phyloP scores from a whole-genome alignment of 148 eudicot species.

The Chenopodium album region DNA sequence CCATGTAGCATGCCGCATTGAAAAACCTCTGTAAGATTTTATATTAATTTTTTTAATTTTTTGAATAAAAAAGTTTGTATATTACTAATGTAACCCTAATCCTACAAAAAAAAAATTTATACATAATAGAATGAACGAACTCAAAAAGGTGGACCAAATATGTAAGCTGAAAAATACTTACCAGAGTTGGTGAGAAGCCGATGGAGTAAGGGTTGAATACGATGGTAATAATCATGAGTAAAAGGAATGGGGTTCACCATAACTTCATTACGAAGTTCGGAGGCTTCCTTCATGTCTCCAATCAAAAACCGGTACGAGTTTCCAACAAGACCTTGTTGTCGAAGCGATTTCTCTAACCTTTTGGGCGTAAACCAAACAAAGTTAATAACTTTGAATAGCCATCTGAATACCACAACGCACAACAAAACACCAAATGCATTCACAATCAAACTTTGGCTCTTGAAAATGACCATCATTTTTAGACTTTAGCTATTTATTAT shows the following conservation, averaged over 20 bases:
- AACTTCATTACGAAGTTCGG: conserved; percentile 3
- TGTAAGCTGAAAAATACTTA: neutral
- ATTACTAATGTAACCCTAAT: no score
- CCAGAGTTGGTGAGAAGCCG: conserved; percentile 22
- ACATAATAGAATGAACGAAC: no score
- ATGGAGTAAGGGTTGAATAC: conserved; percentile 26
- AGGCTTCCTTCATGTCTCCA: conserved; percentile 22
- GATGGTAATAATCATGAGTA: conserved; percentile 21
- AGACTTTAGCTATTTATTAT: no score
- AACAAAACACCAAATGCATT: neutral
- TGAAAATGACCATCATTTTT: no score
- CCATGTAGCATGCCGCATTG: no score
- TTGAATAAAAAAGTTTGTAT: no score
- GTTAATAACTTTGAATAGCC: conserved; percentile 1
- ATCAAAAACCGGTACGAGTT: conserved; percentile 23
- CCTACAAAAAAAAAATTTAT: no score
- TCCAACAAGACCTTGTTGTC: conserved; percentile 24
- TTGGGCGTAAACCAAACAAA: conserved; percentile 13
- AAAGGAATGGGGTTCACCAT: conserved; percentile 14
- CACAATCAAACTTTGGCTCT: no score
- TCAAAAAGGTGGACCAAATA: no score
- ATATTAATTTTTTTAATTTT: no score
- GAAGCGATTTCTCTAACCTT: conserved; percentile 15
- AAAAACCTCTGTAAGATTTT: no score
- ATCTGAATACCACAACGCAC: conserved; percentile 4